A percentile compares a stretch with the other conserved stretches of the same genome.
Evolutionary conservation across 176 grass and related monocot genomes (phyloP).

Genomic region (Poa annua): DNA sequence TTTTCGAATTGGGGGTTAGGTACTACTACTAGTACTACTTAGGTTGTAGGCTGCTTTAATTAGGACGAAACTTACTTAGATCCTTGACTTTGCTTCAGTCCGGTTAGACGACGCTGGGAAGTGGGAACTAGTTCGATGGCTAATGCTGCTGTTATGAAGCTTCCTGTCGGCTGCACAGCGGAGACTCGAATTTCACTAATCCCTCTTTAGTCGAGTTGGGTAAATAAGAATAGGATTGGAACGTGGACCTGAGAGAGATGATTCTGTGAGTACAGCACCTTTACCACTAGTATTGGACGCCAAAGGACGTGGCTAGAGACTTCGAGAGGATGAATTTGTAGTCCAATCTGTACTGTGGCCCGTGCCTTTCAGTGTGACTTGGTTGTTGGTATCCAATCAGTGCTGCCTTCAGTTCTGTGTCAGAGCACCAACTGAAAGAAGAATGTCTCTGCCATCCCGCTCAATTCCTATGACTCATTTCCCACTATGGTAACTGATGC

Average conservation of each 20-base stretch:
- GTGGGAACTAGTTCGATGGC: background rate
- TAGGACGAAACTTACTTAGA: background rate
- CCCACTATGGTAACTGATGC: background rate
- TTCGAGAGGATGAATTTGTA: conserved; percentile 6
- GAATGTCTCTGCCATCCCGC: background rate
- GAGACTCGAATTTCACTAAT: background rate
- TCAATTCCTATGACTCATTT: background rate
- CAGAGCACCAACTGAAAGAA: conserved; percentile 27
- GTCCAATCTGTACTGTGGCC: conserved; percentile 26
- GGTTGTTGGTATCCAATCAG: background rate
- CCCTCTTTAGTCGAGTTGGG: background rate
- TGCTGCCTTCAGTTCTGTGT: conserved; percentile 10
- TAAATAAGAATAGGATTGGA: background rate
- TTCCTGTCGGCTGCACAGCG: background rate
- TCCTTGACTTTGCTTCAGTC: background rate
- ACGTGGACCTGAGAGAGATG: background rate
- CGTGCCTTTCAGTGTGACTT: background rate
- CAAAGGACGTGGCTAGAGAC: background rate
- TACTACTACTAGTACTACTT: background rate
- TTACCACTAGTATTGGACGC: background rate
- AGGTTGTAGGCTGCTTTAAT: conserved; percentile 15
- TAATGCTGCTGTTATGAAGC: conserved; percentile 15
- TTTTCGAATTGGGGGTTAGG: background rate
- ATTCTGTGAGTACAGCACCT: background rate
- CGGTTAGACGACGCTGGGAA: background rate